A percentile compares a stretch with the other conserved stretches of the same genome.
These are phyloP conservation scores for Nannizziopsis arthrosporioides DNA, from an alignment of 2,329 filamentous ascomycete species.

Conservation along the genomic window DNA sequence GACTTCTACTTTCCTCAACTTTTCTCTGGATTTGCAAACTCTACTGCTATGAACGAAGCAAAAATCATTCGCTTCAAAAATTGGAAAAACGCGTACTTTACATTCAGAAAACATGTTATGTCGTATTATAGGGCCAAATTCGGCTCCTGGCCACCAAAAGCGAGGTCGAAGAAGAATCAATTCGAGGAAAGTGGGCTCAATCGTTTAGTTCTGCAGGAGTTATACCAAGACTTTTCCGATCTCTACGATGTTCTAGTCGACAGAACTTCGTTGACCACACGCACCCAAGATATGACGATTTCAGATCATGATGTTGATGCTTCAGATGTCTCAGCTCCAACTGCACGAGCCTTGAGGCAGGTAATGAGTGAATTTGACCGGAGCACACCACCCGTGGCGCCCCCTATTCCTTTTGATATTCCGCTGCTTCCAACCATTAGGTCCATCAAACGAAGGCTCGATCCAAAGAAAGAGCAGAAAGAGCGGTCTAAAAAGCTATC, in stretches of 20 bases:
- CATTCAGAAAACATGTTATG: slow-evolving; percentile 62
- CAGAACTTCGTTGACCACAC: slow-evolving; percentile 62
- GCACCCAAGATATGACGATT: slow-evolving; percentile 57
- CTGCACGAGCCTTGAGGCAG: slow-evolving; percentile 59
- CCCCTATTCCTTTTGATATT: slow-evolving; percentile 80
- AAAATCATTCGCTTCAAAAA: slow-evolving; percentile 69
- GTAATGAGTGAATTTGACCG: slow-evolving; percentile 81
- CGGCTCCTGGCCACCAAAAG: slow-evolving; percentile 81
- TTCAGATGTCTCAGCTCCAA: slow-evolving; percentile 44
- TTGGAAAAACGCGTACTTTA: slow-evolving; percentile 65
- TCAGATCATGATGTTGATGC: slow-evolving; percentile 41
- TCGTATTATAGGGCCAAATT: slow-evolving; percentile 57
- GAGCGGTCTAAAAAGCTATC: slow-evolving; percentile 61
- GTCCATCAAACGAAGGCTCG: slow-evolving; percentile 53
- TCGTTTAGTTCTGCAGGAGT: slow-evolving; percentile 62
- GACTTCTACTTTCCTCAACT: slow-evolving; percentile 85
- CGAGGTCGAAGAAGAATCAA: slow-evolving; percentile 79
- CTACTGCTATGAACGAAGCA: slow-evolving; percentile 63
- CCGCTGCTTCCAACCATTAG: slow-evolving; percentile 63
- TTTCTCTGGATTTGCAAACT: slow-evolving; percentile 78
- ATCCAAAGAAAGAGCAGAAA: slow-evolving; percentile 62
- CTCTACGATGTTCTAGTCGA: slow-evolving; percentile 86
- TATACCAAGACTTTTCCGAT: slow-evolving; percentile 76
- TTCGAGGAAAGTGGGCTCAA: slow-evolving; percentile 81
- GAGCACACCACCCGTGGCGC: slow-evolving; percentile 76